Evolutionary conservation across 2,329 filamentous ascomycete genomes (phyloP).

Genomic region (Albifimbria verrucaria): DNA sequence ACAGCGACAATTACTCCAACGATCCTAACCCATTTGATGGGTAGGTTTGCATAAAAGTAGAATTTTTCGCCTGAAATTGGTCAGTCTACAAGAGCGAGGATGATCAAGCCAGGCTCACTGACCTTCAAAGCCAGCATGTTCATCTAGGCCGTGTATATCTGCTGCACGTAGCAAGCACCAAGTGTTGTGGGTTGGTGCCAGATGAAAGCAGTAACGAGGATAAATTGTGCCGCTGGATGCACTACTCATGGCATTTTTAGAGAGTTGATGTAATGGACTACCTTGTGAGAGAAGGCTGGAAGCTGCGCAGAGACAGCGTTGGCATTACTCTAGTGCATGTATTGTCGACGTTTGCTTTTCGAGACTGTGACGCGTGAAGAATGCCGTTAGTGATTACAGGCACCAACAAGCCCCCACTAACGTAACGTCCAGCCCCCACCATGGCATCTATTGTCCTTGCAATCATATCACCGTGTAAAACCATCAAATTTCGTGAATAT

Average conservation of each 20-base stretch:
- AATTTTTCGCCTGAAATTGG: slow-evolving; percentile 49
- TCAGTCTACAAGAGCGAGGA: no score
- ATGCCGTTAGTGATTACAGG: not conserved
- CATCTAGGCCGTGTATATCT: slow-evolving; percentile 46
- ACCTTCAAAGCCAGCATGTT: slow-evolving; percentile 52
- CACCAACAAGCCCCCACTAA: not conserved
- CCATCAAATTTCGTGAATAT: no score
- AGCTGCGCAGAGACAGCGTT: slow-evolving; percentile 9
- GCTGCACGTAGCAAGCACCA: slow-evolving; percentile 55
- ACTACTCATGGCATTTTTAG: slow-evolving; percentile 50
- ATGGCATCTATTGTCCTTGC: no score
- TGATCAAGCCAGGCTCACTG: slow-evolving; percentile 7
- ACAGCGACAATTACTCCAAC: slow-evolving; percentile 67
- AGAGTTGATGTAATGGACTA: slow-evolving; percentile 5
- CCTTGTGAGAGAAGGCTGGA: no score
- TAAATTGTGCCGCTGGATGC: slow-evolving; percentile 40
- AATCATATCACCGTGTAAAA: no score
- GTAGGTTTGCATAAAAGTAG: slow-evolving; percentile 70
- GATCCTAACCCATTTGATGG: slow-evolving; percentile 71
- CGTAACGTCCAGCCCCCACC: no score
- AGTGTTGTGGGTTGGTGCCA: slow-evolving; percentile 56
- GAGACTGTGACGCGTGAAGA: not conserved
- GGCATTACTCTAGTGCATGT: not conserved
- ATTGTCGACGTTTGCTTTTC: not conserved
- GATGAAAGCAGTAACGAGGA: slow-evolving; percentile 60